These are phyloP conservation scores for Aspergillus coremiiformis DNA, from an alignment of 495 filamentous ascomycete species.

Conservation along the genomic window DNA sequence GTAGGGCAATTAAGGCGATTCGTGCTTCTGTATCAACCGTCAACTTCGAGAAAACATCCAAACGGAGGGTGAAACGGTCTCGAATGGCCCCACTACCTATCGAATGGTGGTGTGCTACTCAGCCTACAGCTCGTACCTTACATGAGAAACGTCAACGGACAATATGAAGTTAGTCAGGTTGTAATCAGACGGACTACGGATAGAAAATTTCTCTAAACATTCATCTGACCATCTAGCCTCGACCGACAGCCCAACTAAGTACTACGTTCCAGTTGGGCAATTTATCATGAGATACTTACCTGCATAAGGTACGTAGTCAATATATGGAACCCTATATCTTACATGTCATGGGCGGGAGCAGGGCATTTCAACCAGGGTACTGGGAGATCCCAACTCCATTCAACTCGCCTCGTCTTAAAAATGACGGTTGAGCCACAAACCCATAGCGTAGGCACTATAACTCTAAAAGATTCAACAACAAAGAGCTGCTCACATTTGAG, in stretches of 20 bases:
- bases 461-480: neutral
- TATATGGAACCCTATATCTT: neutral
- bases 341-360: conserved; percentile 2
- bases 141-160: too few relatives aligned
- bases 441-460: conserved; percentile 1
- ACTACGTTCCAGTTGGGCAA: neutral
- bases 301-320: neutral
- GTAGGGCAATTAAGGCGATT: neutral
- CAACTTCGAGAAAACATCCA: conserved; percentile 4
- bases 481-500: conserved; percentile 13
- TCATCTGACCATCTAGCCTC: neutral
- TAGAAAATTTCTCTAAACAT: neutral
- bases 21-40: too few relatives aligned
- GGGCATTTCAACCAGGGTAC: neutral
- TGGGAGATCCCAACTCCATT: neutral
- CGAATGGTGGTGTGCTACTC: neutral
- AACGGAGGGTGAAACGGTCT: conserved; percentile 2
- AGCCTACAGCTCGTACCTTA: neutral
- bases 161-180: neutral
- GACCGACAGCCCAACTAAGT: too few relatives aligned
- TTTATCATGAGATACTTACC: neutral
- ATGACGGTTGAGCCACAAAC: conserved; percentile 9
- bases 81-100: neutral
- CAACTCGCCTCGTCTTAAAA: conserved; percentile 4
- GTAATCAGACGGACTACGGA: too few relatives aligned